phyloP scores from a whole-genome alignment of 345 rosid species.

The Salix caprea region DNA sequence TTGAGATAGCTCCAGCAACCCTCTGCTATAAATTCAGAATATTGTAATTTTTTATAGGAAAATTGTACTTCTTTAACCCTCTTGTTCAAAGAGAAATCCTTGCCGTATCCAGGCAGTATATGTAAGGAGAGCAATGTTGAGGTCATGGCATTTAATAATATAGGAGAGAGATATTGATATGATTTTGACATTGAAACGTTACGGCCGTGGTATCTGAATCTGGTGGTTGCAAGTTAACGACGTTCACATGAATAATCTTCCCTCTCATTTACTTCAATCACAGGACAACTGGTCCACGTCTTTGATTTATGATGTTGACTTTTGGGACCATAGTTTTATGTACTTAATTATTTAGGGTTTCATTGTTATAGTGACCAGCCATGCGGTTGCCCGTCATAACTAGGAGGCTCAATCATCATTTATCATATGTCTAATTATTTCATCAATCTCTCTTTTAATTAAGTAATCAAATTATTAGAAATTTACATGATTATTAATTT shows the following conservation, averaged over 20 bases:
- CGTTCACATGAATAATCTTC: conserved; percentile 44
- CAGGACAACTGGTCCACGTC: conserved; percentile 38
- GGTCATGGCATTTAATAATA: neutral
- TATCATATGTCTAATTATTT: no score
- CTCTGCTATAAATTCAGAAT: neutral
- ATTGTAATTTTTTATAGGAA: no score
- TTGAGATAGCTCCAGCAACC: neutral
- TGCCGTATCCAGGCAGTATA: neutral
- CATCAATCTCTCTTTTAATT: no score
- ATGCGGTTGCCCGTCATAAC: no score
- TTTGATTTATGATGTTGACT: conserved; percentile 32
- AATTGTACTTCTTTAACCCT: no score
- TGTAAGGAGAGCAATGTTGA: neutral
- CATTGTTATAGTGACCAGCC: no score
- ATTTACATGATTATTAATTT: no score
- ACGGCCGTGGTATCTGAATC: conserved; percentile 14
- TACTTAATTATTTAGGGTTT: no score
- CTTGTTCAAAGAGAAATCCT: neutral
- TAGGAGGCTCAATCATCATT: no score
- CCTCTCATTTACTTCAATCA: conserved; percentile 33
- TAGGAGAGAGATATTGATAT: neutral
- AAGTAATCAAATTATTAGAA: no score
- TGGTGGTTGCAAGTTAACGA: conserved; percentile 39
- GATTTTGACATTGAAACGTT: conserved; percentile 19
- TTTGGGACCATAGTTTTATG: conserved; percentile 1